Conservation (phyloP, 352 stramenopile genomes). For the Pythium pyrilobum region DNA sequence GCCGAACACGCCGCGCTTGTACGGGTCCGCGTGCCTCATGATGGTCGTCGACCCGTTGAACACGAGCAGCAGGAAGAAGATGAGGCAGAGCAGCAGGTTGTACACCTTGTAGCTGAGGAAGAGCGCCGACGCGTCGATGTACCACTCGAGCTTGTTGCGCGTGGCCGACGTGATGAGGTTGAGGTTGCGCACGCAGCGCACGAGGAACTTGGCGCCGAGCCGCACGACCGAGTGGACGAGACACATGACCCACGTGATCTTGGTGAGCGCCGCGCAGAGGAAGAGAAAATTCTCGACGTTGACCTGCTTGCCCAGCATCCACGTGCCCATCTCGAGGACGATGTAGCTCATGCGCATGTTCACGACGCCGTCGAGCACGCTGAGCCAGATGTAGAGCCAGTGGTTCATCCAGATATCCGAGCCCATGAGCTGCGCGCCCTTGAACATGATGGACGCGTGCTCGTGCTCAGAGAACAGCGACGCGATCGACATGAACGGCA, state of each 20-base stretch:
- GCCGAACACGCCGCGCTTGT: conserved; percentile 37
- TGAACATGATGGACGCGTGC: conserved; percentile 40
- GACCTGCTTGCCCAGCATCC: conserved; percentile 45
- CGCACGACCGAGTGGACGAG: conserved; percentile 35
- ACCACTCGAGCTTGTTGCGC: conserved; percentile 43
- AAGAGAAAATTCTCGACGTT: conserved; percentile 60
- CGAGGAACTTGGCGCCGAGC: conserved; percentile 27
- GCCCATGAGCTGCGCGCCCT: conserved; percentile 44
- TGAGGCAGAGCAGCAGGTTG: conserved; percentile 43
- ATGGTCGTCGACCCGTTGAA: conserved; percentile 36
- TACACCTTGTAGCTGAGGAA: conserved; percentile 66
- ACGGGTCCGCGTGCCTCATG: conserved; percentile 31
- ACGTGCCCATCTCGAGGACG: conserved; percentile 44
- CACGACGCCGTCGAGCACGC: conserved; percentile 44
- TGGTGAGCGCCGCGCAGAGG: conserved; percentile 42
- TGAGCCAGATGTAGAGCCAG: conserved; percentile 58
- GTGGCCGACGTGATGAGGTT: conserved; percentile 31
- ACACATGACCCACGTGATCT: conserved; percentile 63
- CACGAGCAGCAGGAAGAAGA: conserved; percentile 38
- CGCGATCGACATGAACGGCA: conserved; percentile 39
- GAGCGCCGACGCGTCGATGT: conserved; percentile 35
- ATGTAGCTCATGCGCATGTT: conserved; percentile 51
- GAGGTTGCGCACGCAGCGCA: conserved; percentile 32
- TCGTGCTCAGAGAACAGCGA: conserved; percentile 36
- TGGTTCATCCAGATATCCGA: conserved; percentile 71